Conservation (phyloP, 331 rosid genomes). For the Erythrophleum ivorense region DNA sequence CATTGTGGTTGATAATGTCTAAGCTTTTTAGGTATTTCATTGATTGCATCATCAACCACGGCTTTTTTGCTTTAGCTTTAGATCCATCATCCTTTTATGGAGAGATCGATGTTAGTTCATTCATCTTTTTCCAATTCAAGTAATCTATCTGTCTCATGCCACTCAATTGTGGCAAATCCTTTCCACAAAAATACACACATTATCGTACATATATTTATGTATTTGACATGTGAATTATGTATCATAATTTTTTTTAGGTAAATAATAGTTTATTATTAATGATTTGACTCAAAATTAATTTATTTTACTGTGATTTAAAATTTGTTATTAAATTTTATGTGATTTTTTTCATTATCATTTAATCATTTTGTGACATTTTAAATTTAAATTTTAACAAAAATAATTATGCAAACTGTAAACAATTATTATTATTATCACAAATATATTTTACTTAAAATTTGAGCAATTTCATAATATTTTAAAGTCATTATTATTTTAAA, state of each 20-base stretch:
- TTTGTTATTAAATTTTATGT: too few relatives aligned
- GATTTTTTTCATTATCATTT: too few relatives aligned
- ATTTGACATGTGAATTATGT: background rate
- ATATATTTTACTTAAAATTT: too few relatives aligned
- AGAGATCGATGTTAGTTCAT: slow-evolving; percentile 51
- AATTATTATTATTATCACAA: too few relatives aligned
- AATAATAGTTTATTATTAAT: too few relatives aligned
- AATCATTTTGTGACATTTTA: too few relatives aligned
- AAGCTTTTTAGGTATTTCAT: slow-evolving; percentile 45
- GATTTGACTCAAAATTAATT: too few relatives aligned
- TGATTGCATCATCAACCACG: slow-evolving; percentile 60
- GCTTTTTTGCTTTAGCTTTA: slow-evolving; percentile 41
- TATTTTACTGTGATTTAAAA: too few relatives aligned
- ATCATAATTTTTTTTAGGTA: background rate
- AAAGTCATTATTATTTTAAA: too few relatives aligned
- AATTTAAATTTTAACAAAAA: too few relatives aligned
- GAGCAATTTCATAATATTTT: too few relatives aligned
- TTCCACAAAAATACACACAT: background rate
- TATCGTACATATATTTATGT: background rate
- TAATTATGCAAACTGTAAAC: too few relatives aligned
- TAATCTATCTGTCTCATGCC: slow-evolving; percentile 48
- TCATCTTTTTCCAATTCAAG: slow-evolving; percentile 56
- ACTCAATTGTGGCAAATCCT: slow-evolving; percentile 1
- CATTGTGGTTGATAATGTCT: slow-evolving; percentile 50
- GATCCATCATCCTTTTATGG: background rate